A percentile compares a stretch with the other conserved stretches of the same genome.
Conservation (phyloP, 2,329 filamentous ascomycete species). For the Trichoderma sp. region DNA sequence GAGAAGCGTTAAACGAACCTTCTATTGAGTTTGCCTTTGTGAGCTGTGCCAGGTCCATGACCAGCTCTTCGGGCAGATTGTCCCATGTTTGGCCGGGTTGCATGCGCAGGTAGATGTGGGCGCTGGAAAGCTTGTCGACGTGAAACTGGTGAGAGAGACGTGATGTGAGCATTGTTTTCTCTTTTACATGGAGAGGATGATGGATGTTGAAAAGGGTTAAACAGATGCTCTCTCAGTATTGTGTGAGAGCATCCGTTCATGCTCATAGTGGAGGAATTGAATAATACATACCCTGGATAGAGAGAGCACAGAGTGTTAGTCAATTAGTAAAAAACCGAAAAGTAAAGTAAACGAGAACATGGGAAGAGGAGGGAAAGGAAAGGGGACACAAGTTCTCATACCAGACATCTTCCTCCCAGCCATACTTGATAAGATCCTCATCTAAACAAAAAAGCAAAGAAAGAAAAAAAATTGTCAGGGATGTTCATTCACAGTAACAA, state of each 20-base stretch:
- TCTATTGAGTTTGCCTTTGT: conserved; percentile 99
- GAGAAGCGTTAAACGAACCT: conserved; percentile 45
- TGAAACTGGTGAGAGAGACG: conserved; percentile 64
- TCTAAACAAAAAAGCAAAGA: conserved; percentile 55
- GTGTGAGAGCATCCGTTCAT: neutral
- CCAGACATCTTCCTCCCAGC: conserved; percentile 96
- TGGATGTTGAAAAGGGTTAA: neutral
- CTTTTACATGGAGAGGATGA: neutral
- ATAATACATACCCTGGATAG: conserved; percentile 28
- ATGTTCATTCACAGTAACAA: neutral
- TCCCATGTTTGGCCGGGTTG: conserved; percentile 81
- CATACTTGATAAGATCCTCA: conserved; percentile 92
- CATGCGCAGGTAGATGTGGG: conserved; percentile 92
- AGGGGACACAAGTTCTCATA: conserved; percentile 38
- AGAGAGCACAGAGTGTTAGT: conserved; percentile 7
- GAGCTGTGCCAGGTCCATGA: conserved; percentile 90
- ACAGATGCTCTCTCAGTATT: neutral
- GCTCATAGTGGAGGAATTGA: neutral
- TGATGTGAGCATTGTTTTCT: neutral
- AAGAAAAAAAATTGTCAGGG: neutral
- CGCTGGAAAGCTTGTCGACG: conserved; percentile 93
- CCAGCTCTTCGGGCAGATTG: conserved; percentile 66
- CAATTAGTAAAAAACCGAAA: neutral
- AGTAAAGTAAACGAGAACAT: neutral
- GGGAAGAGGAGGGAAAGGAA: neutral